Base-by-base conservation (phyloP, 2,329 filamentous ascomycete genomes). In the Penicillium sp. region DNA sequence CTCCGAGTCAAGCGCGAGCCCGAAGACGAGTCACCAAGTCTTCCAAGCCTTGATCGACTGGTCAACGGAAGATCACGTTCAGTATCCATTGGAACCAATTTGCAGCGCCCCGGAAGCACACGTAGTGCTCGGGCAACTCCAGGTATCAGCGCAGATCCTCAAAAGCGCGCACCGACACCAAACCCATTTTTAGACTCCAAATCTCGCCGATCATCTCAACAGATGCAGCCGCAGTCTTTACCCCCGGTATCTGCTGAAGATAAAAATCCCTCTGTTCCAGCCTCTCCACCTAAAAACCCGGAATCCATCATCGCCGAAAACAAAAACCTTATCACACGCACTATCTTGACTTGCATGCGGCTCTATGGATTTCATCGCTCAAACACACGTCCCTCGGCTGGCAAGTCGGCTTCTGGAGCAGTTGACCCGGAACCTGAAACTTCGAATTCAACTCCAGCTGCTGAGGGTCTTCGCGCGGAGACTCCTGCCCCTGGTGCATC, bases 291-390 rank as follows among this genome's bases (percentile, higher is more conserved):
- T 1, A 72, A 72, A 51, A 65, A 68, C 48, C 54, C 66, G 0
- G 71, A 72, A 35, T 61, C 59, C 4, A 62, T 74, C 16, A 66
- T 77, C 44, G 54, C 71, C 1, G 65, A 75, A 27, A 78, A 78
- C 47, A 78, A 78, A 56, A 71, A 72, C 42, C 65, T 74, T 21
- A 73, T 78, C 31, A 76, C 73, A 9, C 73, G 76, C 46, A 78
- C 74, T 2, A 77, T 77, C 8, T 59, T 78, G 53, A 78, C 76
- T 1, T 77, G 75, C 57, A 75, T 78, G 75, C 75, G 76, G 11
- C 61, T 78, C 4, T 78, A 77, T 53, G 76, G 76, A 1, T 78
- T 71, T 58, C 71, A 77, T 62, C 72, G 76, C 21, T 62, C 71
- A 6, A 63, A 65, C 5, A 62, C 57, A 25, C 68, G 67, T 31